Conservation (phyloP, 345 rosid species). For the Aegle marmelos region DNA sequence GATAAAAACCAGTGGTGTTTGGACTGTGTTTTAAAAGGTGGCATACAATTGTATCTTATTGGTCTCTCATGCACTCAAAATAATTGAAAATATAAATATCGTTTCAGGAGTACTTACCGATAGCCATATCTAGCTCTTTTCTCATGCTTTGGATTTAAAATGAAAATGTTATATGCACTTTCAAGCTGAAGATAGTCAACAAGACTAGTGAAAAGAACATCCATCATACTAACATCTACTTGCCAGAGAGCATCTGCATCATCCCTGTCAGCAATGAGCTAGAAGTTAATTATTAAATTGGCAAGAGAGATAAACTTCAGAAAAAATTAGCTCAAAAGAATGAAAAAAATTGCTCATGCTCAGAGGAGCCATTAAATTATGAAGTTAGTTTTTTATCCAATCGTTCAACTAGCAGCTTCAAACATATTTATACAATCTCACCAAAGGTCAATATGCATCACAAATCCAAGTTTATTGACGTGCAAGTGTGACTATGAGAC, state of each 20-base stretch:
- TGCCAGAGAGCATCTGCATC: conserved; percentile 64
- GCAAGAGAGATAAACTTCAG: conserved; percentile 11
- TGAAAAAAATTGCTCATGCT: background rate
- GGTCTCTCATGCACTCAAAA: background rate
- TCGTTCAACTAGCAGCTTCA: background rate
- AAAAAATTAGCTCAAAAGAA: background rate
- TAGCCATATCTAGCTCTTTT: conserved; percentile 77
- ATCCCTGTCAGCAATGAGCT: conserved; percentile 49
- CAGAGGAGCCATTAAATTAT: background rate
- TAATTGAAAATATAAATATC: conserved; percentile 6
- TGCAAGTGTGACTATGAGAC: background rate
- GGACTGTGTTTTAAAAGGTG: background rate
- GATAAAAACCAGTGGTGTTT: background rate
- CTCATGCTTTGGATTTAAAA: conserved; percentile 73
- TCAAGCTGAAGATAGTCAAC: conserved; percentile 85
- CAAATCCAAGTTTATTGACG: background rate
- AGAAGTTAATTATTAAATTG: conserved; percentile 15
- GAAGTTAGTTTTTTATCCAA: background rate
- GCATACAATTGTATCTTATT: background rate
- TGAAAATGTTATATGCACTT: conserved; percentile 80
- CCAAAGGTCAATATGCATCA: background rate
- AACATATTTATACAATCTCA: background rate
- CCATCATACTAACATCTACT: conserved; percentile 89
- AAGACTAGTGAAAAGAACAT: conserved; percentile 78
- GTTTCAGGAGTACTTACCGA: conserved; percentile 44